Evolutionary conservation across 129 eudicot genomes (phyloP), one percentile per base, ranked within the genome.

Genomic region (Ambrosia artemisiifolia): DNA sequence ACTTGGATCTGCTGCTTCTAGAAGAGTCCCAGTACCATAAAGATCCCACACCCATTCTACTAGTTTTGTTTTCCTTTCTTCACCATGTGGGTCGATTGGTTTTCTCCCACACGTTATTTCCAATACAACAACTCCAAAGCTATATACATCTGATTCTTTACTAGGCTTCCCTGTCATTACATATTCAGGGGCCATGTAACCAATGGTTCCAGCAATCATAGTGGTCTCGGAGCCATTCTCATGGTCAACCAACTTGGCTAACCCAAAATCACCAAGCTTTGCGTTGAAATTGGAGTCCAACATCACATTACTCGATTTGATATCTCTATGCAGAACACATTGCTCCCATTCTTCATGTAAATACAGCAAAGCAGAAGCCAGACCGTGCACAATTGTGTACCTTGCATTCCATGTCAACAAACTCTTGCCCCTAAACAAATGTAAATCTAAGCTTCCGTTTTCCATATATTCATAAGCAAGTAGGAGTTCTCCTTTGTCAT

Each of bases 41-140:
- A 74, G 78, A 42, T 63, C 78, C 86, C 80, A 82, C 55, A 82
- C 83, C 83, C 81, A 64, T 11, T 83, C 70, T 4, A 82, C 70
- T 50, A 82, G 40, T 17, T 64, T 19, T n/a, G 16, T 3, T 5
- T 50, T 19, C 0, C 2, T n/a, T 50, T 50, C 56, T 50, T 50
- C 9, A 6, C 20, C 56, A 7, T n/a, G 2, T 19, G 6, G 6
- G 0, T 50, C 56, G 1, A 50, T 50, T 2, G 56, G 3, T n/a
- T 50, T 50, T 16, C 56, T 19, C 24, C 56, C 56, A 50, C 24
- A 50, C 5, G 20, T 3, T 50, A 50, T 50, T 50, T 50, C 56
- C 20, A 50, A 50, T 5, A 10, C 56, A 50, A 50, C 56, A 50
- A 50, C 9, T 50, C 56, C 56, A 0, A 50, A 50, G 3, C 56